These are phyloP conservation scores for Penicillium angulare DNA, from an alignment of 495 filamentous ascomycete genomes.

Conservation along the genomic window DNA sequence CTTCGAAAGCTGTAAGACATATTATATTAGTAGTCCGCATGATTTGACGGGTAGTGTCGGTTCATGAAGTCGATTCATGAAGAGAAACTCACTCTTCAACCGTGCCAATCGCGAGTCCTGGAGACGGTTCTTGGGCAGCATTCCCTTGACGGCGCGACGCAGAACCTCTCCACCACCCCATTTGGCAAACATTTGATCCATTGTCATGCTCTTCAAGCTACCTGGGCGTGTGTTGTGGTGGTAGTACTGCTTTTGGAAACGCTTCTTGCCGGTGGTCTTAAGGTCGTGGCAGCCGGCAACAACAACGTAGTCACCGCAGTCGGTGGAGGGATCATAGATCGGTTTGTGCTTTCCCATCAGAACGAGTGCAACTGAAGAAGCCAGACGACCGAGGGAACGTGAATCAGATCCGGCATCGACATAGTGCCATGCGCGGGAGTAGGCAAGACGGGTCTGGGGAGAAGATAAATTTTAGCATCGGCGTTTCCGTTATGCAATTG, in stretches of 20 bases:
- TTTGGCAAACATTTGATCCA: constrained; percentile 93
- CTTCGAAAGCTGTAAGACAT: constrained; percentile 74
- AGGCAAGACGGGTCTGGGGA: constrained; percentile 88
- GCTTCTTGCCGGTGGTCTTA: constrained; percentile 87
- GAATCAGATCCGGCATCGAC: constrained; percentile 63
- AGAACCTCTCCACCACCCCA: constrained; percentile 93
- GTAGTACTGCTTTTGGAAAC: constrained; percentile 91
- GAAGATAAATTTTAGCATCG: constrained; percentile 1
- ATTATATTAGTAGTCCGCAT: constrained; percentile 5
- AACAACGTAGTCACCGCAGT: constrained; percentile 99
- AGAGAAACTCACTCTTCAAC: constrained; percentile 66
- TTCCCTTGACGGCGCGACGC: constrained; percentile 87
- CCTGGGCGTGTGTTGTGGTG: constrained; percentile 88
- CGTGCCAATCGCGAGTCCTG: constrained; percentile 81
- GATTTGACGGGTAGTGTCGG: too few relatives aligned
- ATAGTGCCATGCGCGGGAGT: constrained; percentile 92
- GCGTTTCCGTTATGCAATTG: not conserved
- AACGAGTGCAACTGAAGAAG: constrained; percentile 82
- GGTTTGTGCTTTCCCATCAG: constrained; percentile 99
- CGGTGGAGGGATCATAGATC: constrained; percentile 91
- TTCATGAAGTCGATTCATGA: not conserved
- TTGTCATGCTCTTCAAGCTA: constrained; percentile 79
- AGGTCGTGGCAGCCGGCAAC: constrained; percentile 84
- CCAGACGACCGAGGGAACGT: constrained; percentile 75
- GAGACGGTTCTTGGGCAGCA: constrained; percentile 96